These are phyloP conservation scores for Bondarzewia mesenterica DNA, from an alignment of 1,284 basidiomycete species.

Conservation along the genomic window DNA sequence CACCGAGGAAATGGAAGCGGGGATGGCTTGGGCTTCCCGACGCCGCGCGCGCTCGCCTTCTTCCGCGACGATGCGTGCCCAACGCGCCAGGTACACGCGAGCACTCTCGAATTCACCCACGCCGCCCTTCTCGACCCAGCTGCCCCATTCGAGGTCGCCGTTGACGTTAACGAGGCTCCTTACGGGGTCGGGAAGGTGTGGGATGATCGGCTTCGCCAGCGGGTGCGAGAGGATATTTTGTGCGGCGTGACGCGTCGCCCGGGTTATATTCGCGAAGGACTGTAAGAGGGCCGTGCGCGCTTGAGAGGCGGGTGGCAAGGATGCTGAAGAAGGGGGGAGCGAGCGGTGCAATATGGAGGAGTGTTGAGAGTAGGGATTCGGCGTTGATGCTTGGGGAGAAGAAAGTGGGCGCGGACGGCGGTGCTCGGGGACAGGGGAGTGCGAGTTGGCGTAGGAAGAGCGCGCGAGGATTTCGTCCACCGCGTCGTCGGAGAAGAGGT, in stretches of 20 bases:
- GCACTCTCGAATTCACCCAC: slow-evolving; percentile 94
- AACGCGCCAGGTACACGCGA: slow-evolving; percentile 90
- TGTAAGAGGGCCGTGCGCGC: slow-evolving; percentile 73
- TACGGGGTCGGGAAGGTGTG: slow-evolving; percentile 89
- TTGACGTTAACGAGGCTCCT: slow-evolving; percentile 78
- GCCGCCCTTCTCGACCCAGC: slow-evolving; percentile 81
- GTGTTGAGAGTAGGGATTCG: slow-evolving; percentile 57
- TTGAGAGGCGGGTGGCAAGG: slow-evolving; percentile 47
- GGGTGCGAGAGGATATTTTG: slow-evolving; percentile 92
- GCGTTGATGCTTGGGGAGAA: slow-evolving; percentile 18
- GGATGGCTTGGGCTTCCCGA: slow-evolving; percentile 63
- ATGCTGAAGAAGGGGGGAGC: slow-evolving; percentile 39
- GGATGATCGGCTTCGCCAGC: slow-evolving; percentile 88
- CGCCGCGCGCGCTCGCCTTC: slow-evolving; percentile 85
- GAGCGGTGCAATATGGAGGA: slow-evolving; percentile 75
- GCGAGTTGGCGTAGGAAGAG: slow-evolving; percentile 66
- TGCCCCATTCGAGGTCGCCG: slow-evolving; percentile 80
- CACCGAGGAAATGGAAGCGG: slow-evolving; percentile 35
- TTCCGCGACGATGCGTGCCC: slow-evolving; percentile 94
- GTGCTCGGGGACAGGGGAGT: slow-evolving; percentile 78
- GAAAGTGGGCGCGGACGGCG: slow-evolving; percentile 64
- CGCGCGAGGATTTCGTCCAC: slow-evolving; percentile 76
- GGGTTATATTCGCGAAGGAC: slow-evolving; percentile 84
- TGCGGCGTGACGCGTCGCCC: slow-evolving; percentile 81
- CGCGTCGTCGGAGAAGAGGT: slow-evolving; percentile 73